Percentiles rank a stretch among this genome's conserved stretches.
These are phyloP conservation scores for Eremothecium sinecaudum DNA, from an alignment of 1,139 yeast genomes.

Conservation along the genomic window DNA sequence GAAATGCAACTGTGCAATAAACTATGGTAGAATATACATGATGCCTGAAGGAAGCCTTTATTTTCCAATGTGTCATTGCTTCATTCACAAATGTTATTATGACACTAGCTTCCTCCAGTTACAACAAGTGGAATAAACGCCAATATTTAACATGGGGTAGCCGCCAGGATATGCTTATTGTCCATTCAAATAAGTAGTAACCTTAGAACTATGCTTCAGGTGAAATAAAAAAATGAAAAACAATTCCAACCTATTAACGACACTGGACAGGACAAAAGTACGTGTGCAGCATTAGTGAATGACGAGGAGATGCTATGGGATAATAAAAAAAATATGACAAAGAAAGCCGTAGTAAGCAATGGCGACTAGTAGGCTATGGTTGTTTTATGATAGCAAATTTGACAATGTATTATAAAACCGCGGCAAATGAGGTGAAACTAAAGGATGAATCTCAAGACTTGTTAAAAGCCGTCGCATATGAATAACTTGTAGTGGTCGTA, in stretches of 20 bases:
- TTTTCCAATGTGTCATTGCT: background rate
- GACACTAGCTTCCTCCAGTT: background rate
- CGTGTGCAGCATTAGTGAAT: no score
- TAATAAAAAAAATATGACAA: background rate
- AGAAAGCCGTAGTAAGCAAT: conserved; percentile 1
- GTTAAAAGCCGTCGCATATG: conserved; percentile 12
- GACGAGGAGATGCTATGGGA: no score
- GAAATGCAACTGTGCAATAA: conserved; percentile 2
- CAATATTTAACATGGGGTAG: background rate
- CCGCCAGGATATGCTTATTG: background rate
- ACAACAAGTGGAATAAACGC: background rate
- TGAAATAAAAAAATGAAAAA: background rate
- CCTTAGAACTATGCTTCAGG: background rate
- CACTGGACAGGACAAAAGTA: background rate
- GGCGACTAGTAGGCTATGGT: conserved; percentile 3
- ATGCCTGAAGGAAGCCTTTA: background rate
- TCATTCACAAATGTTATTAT: background rate
- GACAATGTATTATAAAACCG: conserved; percentile 4
- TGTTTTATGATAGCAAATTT: conserved; percentile 3
- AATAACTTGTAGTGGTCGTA: conserved; percentile 11
- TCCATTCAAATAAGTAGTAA: background rate
- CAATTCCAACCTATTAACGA: background rate
- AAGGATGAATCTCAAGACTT: conserved; percentile 9
- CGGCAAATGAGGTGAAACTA: conserved; percentile 1
- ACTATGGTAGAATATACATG: conserved; percentile 1